phyloP scores from a whole-genome alignment of 2,329 filamentous ascomycete species.

The Sporothrix sp. region DNA sequence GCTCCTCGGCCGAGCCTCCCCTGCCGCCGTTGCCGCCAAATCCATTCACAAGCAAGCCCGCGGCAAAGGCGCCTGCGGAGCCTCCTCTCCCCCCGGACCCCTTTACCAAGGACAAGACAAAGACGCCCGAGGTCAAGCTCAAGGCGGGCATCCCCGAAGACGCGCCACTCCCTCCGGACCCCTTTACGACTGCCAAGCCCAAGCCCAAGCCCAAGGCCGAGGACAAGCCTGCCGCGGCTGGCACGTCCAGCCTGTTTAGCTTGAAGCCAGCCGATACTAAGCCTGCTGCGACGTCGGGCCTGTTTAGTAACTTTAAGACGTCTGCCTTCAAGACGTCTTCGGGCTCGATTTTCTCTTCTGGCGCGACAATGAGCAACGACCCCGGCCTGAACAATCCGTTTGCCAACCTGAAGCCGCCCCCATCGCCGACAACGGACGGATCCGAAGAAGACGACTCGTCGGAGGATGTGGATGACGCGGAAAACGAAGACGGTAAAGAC shows the following conservation, averaged over 20 bases:
- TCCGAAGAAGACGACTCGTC: slow-evolving; percentile 19
- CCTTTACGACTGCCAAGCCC: slow-evolving; percentile 22
- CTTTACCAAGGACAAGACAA: slow-evolving; percentile 11
- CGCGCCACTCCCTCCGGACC: slow-evolving; percentile 25
- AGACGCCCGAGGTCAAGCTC: background rate
- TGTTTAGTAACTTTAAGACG: slow-evolving; percentile 12
- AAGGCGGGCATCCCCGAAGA: background rate
- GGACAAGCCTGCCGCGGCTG: slow-evolving; percentile 10
- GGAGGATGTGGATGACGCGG: slow-evolving; percentile 27
- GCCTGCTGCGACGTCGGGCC: slow-evolving; percentile 10
- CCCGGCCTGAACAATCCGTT: slow-evolving; percentile 13
- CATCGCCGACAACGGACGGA: slow-evolving; percentile 14
- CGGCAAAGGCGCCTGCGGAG: slow-evolving; percentile 16
- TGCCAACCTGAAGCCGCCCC: slow-evolving; percentile 17
- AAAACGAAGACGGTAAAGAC: slow-evolving; percentile 33
- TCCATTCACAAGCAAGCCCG: slow-evolving; percentile 24
- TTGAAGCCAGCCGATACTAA: background rate
- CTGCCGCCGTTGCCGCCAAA: slow-evolving; percentile 21
- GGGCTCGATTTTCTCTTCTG: slow-evolving; percentile 15
- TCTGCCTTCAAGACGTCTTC: background rate
- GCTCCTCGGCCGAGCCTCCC: slow-evolving; percentile 1
- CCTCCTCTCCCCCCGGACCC: slow-evolving; percentile 22
- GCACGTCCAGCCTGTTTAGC: slow-evolving; percentile 15
- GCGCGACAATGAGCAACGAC: background rate
- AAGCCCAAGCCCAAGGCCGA: slow-evolving; percentile 11